Conservation (phyloP, 2,329 filamentous ascomycete genomes). For the Alternaria novae-zelandiae region DNA sequence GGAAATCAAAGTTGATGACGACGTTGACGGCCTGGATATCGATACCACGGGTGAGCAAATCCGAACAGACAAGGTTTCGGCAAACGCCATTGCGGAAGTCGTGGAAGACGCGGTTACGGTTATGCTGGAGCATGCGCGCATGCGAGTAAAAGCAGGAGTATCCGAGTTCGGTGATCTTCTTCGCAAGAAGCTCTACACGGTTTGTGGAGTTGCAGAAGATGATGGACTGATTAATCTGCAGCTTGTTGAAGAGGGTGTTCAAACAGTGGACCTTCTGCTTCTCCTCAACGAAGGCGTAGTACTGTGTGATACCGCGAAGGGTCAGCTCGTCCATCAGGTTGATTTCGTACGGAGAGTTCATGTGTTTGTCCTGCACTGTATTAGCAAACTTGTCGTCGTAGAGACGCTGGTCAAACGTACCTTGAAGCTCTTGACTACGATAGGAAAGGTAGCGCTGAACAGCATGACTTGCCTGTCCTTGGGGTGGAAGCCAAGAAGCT, state of each 20-base stretch:
- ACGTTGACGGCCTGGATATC: constrained; percentile 99
- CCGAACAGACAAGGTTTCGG: constrained; percentile 97
- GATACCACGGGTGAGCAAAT: constrained; percentile 96
- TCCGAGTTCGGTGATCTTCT: constrained; percentile 98
- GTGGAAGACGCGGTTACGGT: constrained; percentile 97
- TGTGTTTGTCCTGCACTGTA: constrained; percentile 79
- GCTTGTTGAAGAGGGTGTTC: constrained; percentile 97
- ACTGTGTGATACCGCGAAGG: constrained; percentile 96
- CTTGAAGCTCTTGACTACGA: constrained; percentile 96
- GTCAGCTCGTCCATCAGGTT: constrained; percentile 99
- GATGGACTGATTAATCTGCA: constrained; percentile 99
- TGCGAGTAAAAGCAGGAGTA: constrained; percentile 99
- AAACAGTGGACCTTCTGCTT: constrained; percentile 99
- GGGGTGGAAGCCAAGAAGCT: constrained; percentile 91
- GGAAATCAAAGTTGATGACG: constrained; percentile 99
- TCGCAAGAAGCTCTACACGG: constrained; percentile 93
- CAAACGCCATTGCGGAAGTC: constrained; percentile 98
- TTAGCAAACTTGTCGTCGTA: constrained; percentile 10
- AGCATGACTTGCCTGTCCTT: constrained; percentile 99
- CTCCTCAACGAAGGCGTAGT: constrained; percentile 99
- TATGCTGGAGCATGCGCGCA: constrained; percentile 95
- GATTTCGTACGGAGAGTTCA: constrained; percentile 95
- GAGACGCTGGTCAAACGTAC: constrained; percentile 32
- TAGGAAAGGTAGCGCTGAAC: constrained; percentile 95
- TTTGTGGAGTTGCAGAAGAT: constrained; percentile 99